Conservation (phyloP, 2,329 filamentous ascomycete species). For the Ilyonectria destructans region DNA sequence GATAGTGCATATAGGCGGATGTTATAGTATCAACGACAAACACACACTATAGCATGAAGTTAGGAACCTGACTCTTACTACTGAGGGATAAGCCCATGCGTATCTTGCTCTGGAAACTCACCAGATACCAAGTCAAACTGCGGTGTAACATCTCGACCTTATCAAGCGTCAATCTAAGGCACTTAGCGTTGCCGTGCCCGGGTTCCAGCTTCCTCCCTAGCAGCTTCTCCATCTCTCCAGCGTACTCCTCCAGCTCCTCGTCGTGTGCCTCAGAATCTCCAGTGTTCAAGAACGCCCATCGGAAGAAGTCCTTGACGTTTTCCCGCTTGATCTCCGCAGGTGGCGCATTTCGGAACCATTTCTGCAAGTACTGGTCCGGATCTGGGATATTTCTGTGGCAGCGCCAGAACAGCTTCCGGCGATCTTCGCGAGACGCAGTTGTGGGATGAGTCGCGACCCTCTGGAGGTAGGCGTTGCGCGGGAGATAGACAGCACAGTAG, state of each 20-base stretch:
- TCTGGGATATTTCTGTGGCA: conserved; percentile 69
- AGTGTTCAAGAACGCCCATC: conserved; percentile 73
- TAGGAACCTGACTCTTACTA: conserved; percentile 24
- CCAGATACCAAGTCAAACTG: conserved; percentile 71
- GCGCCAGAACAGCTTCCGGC: conserved; percentile 65
- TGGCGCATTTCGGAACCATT: conserved; percentile 73
- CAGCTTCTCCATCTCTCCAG: conserved; percentile 65
- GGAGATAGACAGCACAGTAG: conserved; percentile 69
- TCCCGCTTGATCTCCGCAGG: conserved; percentile 69
- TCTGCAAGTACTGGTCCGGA: conserved; percentile 66
- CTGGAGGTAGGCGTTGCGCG: conserved; percentile 67
- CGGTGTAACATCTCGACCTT: conserved; percentile 70
- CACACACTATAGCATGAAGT: conserved; percentile 55
- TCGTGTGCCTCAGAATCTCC: conserved; percentile 62
- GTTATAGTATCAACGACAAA: conserved; percentile 63
- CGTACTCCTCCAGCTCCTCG: conserved; percentile 71
- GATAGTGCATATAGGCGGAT: conserved; percentile 54
- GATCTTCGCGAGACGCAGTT: conserved; percentile 60
- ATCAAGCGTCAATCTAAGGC: conserved; percentile 72
- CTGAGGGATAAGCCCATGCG: conserved; percentile 3
- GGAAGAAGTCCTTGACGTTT: conserved; percentile 73
- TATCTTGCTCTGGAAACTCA: conserved; percentile 51
- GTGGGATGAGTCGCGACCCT: conserved; percentile 66
- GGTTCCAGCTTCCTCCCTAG: conserved; percentile 65
- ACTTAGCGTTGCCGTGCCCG: conserved; percentile 68